phyloP scores from a whole-genome alignment of 2,329 filamentous ascomycete species.

The Trichoderma atroviride region DNA sequence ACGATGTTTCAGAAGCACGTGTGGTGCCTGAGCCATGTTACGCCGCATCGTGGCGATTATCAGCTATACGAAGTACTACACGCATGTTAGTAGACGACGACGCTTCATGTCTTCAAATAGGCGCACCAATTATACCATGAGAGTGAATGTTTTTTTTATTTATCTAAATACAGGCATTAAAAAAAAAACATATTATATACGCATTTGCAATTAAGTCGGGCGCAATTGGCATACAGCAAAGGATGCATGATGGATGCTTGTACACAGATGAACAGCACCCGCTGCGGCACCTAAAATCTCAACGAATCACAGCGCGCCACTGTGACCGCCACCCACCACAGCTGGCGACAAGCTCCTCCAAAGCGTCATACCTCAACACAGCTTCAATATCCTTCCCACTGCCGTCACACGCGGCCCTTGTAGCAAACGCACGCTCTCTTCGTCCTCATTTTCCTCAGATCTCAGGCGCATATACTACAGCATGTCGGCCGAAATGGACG shows the following conservation, averaged over 20 bases:
- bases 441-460: background rate
- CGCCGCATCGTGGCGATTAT: background rate
- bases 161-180: too few relatives aligned
- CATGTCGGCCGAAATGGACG: conserved; percentile 35
- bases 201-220: background rate
- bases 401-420: background rate
- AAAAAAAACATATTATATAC: background rate
- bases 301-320: conserved; percentile 12
- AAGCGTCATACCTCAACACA: conserved; percentile 20
- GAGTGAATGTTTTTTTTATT: too few relatives aligned
- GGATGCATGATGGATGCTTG: background rate
- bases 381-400: background rate
- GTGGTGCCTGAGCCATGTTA: background rate
- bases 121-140: background rate
- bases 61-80: background rate
- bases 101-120: background rate
- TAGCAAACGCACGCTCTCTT: background rate
- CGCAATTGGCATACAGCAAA: background rate
- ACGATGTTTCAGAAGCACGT: background rate
- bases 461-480: background rate
- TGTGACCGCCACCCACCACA: background rate
- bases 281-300: background rate
- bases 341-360: conserved; percentile 12
- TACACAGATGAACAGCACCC: background rate
- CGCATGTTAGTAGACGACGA: background rate